Percentiles rank a stretch among this genome's conserved stretches.
Conservation (phyloP, 2,329 filamentous ascomycete genomes). For the Graphium sp. region DNA sequence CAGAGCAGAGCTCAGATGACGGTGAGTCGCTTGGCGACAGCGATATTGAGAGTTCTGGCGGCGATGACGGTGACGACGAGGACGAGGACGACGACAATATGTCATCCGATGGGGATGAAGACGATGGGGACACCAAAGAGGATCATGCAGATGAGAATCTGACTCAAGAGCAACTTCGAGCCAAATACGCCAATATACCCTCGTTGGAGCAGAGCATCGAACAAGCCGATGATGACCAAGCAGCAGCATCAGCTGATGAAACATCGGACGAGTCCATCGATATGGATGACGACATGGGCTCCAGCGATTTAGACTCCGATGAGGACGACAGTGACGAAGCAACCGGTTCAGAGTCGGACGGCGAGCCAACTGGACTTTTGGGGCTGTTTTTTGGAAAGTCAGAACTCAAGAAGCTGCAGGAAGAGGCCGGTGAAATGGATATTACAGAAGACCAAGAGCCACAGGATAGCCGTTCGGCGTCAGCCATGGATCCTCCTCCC, state of each 20-base stretch:
- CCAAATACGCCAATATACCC: conserved; percentile 52
- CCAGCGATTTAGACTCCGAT: conserved; percentile 26
- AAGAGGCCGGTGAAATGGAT: conserved; percentile 14
- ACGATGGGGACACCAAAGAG: conserved; percentile 39
- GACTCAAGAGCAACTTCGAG: conserved; percentile 50
- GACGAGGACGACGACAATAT: conserved; percentile 30
- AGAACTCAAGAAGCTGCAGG: conserved; percentile 34
- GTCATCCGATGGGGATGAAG: conserved; percentile 47
- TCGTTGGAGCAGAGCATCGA: conserved; percentile 15
- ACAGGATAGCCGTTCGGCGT: too few species aligned
- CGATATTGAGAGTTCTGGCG: conserved; percentile 8
- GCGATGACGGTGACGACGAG: conserved; percentile 20
- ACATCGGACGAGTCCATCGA: conserved; percentile 21
- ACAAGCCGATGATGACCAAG: neutral
- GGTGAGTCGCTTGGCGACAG: conserved; percentile 17
- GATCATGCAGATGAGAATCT: conserved; percentile 44
- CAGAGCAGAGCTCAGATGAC: conserved; percentile 19
- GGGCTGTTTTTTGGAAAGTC: conserved; percentile 43
- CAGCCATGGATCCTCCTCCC: too few species aligned
- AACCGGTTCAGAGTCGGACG: conserved; percentile 23
- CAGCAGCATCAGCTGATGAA: conserved; percentile 11
- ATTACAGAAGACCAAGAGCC: conserved; percentile 9
- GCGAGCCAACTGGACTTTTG: conserved; percentile 28
- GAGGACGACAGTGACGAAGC: conserved; percentile 22
- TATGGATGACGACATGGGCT: conserved; percentile 19